These are phyloP conservation scores for Maudiozyma barnettii DNA, from an alignment of 805 yeast genomes.

Conservation along the genomic window DNA sequence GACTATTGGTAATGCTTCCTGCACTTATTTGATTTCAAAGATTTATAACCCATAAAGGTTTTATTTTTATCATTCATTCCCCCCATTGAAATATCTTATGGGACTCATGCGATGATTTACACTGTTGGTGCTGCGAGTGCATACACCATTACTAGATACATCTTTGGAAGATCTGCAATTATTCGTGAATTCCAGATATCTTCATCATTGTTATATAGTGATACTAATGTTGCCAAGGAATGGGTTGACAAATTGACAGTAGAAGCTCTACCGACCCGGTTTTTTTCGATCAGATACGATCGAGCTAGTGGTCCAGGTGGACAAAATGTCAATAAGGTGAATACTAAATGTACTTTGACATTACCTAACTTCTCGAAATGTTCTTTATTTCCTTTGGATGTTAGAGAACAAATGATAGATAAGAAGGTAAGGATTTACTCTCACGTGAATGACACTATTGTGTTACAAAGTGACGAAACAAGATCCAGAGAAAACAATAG, in stretches of 20 bases:
- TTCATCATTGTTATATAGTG: not conserved
- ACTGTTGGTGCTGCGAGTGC: too few relatives aligned
- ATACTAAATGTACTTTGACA: conserved; percentile 50
- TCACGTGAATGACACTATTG: conserved; percentile 40
- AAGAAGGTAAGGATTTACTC: conserved; percentile 45
- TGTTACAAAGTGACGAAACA: conserved; percentile 51
- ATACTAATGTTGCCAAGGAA: conserved; percentile 6
- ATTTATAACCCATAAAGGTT: too few relatives aligned
- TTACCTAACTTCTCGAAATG: conserved; percentile 38
- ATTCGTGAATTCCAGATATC: not conserved
- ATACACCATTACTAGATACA: too few relatives aligned
- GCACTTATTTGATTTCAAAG: too few relatives aligned
- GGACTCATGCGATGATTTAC: too few relatives aligned
- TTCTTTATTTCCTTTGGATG: conserved; percentile 51
- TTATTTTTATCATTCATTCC: too few relatives aligned
- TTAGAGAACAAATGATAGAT: conserved; percentile 32
- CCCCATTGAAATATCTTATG: too few relatives aligned
- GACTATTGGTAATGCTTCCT: too few relatives aligned
- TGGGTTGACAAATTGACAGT: conserved; percentile 39
- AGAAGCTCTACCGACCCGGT: conserved; percentile 17
- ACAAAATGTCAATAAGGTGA: conserved; percentile 71
- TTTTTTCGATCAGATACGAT: conserved; percentile 20
- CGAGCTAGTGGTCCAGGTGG: conserved; percentile 84
- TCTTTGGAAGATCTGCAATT: too few relatives aligned
- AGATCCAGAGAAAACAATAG: conserved; percentile 52